A percentile compares a stretch with the other conserved stretches of the same genome.
These are phyloP conservation scores for Phaeomoniella chlamydospora DNA, from an alignment of 2,329 filamentous ascomycete genomes.

Conservation along the genomic window DNA sequence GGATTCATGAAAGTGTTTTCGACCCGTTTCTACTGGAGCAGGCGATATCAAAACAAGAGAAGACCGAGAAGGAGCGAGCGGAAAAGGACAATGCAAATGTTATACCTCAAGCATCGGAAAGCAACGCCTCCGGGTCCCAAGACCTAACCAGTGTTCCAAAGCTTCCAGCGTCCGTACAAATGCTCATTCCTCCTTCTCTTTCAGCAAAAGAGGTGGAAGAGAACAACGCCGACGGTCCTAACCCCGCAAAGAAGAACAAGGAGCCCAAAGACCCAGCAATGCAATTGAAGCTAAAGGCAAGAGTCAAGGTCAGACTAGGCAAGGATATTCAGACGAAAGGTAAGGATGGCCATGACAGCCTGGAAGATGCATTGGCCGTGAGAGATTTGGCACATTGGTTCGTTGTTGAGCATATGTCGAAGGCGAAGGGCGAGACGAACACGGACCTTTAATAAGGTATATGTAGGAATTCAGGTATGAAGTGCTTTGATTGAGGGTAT, in stretches of 20 bases:
- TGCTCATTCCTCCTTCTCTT: neutral
- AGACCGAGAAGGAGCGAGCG: neutral
- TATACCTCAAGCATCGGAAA: neutral
- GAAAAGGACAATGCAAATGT: conserved; percentile 14
- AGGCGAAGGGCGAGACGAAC: neutral
- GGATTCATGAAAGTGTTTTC: conserved; percentile 30
- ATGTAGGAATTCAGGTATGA: no score
- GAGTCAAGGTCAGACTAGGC: conserved; percentile 5
- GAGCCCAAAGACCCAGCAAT: conserved; percentile 11
- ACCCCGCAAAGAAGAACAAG: conserved; percentile 3
- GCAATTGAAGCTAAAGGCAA: neutral
- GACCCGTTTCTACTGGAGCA: conserved; percentile 25
- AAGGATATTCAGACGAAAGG: conserved; percentile 11
- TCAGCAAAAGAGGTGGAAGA: no score
- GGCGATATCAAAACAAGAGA: conserved; percentile 2
- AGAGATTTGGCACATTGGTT: conserved; percentile 28
- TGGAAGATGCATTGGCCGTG: conserved; percentile 30
- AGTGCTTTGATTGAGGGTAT: no score
- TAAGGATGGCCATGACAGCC: conserved; percentile 23
- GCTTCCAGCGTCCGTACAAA: neutral
- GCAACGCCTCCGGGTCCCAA: neutral
- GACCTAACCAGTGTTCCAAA: neutral
- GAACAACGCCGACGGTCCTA: neutral
- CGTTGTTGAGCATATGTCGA: conserved; percentile 6
- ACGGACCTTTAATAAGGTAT: no score